Evolutionary conservation across 345 rosid species (phyloP), one percentile per base, ranked within the genome.

Genomic region (Brassica rapa): DNA sequence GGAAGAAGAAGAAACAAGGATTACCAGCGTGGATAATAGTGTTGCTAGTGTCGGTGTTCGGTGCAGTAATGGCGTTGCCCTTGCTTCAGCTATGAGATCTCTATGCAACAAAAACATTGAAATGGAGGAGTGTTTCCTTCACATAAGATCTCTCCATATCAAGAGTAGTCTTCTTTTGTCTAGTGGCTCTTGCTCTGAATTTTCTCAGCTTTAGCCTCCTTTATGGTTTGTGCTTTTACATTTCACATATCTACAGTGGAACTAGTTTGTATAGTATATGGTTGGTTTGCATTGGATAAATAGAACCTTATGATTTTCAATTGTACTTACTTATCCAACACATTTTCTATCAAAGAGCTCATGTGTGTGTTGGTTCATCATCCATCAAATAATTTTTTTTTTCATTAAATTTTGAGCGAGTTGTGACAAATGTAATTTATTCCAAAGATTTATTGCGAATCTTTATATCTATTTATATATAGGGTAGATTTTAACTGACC

Each of bases 21-120:
- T 85, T 93, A 21, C 97, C 99, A 5, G 86, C 97, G 11, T 91
- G 99, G 98, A 77, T 91, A 86, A 81, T 90, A 89, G 51, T 96
- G 62, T 78, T 93, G 82, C 89, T 96, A 79, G 84, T 96, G 72
- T 96, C 98, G 5, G 84, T 91, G 77, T 89, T 93, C 32, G 98
- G 99, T 29, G 72, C 91, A 14, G 96, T 96, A 70, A 96, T 96
- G 99, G 94, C 99, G 1, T 82, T 96, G 83, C 99, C 99, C 21
- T 82, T 96, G 78, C 97, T 96, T 71, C 98, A 96, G 76, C 93
- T 90, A 73, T 93, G 85, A 90, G 85, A 90, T 35, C 4, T 71
- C 8, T 76, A 12, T 74, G 80, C 49, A 74, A 24, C 72, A 39
- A 63, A 46, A 29, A 21, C 82, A 37, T 43, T 3, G 35, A 68